These are phyloP conservation scores for Ambrosia trifida DNA, from an alignment of 129 eudicot genomes.

Conservation along the genomic window DNA sequence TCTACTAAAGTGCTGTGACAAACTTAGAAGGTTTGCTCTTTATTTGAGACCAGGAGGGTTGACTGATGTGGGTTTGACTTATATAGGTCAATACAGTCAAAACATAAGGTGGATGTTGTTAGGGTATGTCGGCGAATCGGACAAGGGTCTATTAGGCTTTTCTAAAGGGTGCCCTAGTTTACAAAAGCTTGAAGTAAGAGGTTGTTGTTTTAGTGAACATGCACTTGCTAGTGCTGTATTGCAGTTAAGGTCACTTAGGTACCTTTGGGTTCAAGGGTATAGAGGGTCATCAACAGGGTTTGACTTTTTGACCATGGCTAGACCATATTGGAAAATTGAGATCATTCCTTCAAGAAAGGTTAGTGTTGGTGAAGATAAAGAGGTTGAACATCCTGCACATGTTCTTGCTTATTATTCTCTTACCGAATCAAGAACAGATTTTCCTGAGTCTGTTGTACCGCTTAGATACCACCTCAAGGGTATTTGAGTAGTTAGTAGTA, in stretches of 20 bases:
- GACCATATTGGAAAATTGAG: constrained; percentile 90
- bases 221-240: constrained; percentile 70
- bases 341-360: constrained; percentile 72
- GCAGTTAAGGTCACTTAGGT: constrained; percentile 62
- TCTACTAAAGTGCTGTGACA: constrained; percentile 53
- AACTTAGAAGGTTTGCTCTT: constrained; percentile 70
- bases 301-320: constrained; percentile 70
- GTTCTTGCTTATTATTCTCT: constrained; percentile 88
- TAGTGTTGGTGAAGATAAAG: constrained; percentile 39
- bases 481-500: constrained; percentile 7
- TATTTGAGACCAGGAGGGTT: constrained; percentile 74
- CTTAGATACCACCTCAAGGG: constrained; percentile 21
- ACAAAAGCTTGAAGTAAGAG: constrained; percentile 75
- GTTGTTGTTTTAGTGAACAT: constrained; percentile 70
- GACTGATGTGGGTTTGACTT: constrained; percentile 70
- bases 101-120: constrained; percentile 82
- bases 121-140: constrained; percentile 81
- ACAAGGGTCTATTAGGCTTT: constrained; percentile 67
- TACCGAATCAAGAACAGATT: constrained; percentile 80
- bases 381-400: constrained; percentile 73
- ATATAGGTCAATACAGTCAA: constrained; percentile 62
- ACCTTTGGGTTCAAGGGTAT: constrained; percentile 91
- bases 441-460: constrained; percentile 66
- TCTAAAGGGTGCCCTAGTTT: constrained; percentile 79
- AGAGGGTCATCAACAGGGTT: constrained; percentile 49